Evolutionary conservation across 371 early-diverging fungal genomes (phyloP).

Genomic region (Fennellomyces sp.): DNA sequence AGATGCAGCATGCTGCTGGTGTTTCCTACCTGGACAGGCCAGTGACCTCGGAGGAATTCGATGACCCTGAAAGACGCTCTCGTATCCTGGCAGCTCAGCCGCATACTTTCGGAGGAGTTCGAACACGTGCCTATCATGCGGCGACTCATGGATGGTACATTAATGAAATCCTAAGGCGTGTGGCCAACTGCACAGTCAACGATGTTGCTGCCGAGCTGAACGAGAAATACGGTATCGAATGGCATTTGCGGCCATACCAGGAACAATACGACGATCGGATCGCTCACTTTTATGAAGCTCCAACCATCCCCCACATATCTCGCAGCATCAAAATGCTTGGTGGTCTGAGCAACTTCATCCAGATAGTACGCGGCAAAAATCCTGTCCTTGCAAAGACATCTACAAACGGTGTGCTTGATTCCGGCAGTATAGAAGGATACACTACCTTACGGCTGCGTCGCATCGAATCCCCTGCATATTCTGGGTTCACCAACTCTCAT

Average conservation of each 20-base stretch:
- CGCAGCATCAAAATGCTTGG: neutral
- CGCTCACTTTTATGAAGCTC: neutral
- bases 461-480: conserved; percentile 34
- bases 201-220: conserved; percentile 55
- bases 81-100: conserved; percentile 58
- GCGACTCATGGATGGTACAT: conserved; percentile 70
- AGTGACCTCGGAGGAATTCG: conserved; percentile 25
- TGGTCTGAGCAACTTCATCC: neutral
- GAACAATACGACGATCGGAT: neutral
- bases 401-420: too few relatives aligned
- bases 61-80: conserved; percentile 34
- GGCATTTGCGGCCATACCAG: conserved; percentile 48
- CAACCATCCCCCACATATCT: neutral
- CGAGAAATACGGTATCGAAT: conserved; percentile 48
- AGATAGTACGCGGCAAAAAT: neutral
- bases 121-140: conserved; percentile 64
- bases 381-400: neutral
- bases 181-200: conserved; percentile 56
- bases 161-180: conserved; percentile 71
- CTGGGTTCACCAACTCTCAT: conserved; percentile 60
- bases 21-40: conserved; percentile 57
- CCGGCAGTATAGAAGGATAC: neutral
- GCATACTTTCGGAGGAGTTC: conserved; percentile 61
- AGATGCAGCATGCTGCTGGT: conserved; percentile 70
- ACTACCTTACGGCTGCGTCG: neutral